Evolutionary conservation across 257 asterid genomes (phyloP).

Genomic region (Linaria vulgaris): DNA sequence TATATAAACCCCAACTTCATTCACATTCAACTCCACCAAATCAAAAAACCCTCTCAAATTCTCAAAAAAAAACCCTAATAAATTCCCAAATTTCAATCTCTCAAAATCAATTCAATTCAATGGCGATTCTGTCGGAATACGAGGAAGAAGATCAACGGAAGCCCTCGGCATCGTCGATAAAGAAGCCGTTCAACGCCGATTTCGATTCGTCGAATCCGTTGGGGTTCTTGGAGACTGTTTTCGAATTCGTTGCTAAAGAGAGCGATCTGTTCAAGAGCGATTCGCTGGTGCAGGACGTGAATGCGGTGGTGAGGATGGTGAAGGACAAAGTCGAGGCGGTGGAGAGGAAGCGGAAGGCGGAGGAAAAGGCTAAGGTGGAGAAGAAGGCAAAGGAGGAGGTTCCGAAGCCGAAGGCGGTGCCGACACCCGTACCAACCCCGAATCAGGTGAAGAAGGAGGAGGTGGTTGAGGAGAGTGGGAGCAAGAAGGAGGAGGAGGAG

Average conservation of each 20-base stretch:
- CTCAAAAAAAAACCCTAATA: conserved; percentile 20
- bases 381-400: conserved; percentile 25
- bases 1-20: too few relatives aligned
- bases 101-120: conserved; percentile 7
- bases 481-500: conserved; percentile 42
- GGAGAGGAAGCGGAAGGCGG: conserved; percentile 39
- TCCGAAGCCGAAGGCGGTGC: not conserved
- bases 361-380: conserved; percentile 20
- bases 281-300: conserved; percentile 58
- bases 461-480: conserved; percentile 2
- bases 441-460: conserved; percentile 14
- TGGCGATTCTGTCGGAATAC: conserved; percentile 76
- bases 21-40: too few relatives aligned
- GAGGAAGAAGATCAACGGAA: conserved; percentile 45
- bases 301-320: conserved; percentile 69
- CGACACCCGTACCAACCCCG: not conserved
- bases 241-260: conserved; percentile 69
- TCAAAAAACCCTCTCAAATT: too few relatives aligned
- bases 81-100: not conserved
- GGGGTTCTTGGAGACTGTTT: conserved; percentile 59
- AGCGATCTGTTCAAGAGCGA: conserved; percentile 80
- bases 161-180: conserved; percentile 25
- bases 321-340: conserved; percentile 46
- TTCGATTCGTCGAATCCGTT: conserved; percentile 71
- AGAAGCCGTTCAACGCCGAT: conserved; percentile 50